phyloP scores from a whole-genome alignment of 495 filamentous ascomycete genomes.

The Geopyxis carbonaria region DNA sequence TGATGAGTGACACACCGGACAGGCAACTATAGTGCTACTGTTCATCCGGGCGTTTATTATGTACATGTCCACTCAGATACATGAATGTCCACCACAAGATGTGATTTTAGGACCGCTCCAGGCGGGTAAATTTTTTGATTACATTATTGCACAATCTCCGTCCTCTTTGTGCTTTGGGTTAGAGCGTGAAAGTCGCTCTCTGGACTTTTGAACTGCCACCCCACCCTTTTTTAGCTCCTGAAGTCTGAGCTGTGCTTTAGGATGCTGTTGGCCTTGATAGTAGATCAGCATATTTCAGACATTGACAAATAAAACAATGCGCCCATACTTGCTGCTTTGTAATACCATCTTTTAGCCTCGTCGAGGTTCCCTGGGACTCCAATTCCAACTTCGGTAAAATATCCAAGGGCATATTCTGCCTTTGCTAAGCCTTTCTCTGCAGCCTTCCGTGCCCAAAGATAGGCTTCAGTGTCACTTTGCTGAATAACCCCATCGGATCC shows the following conservation, averaged over 20 bases:
- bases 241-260: slow-evolving; percentile 76
- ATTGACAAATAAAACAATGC: slow-evolving; percentile 2
- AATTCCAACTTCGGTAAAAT: slow-evolving; percentile 91
- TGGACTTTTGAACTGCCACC: slow-evolving; percentile 42
- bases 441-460: slow-evolving; percentile 90
- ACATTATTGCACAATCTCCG: slow-evolving; percentile 75
- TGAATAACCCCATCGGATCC: slow-evolving; percentile 72
- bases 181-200: slow-evolving; percentile 67
- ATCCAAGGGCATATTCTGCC: slow-evolving; percentile 95
- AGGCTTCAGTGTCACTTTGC: slow-evolving; percentile 90
- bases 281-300: slow-evolving; percentile 1
- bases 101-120: background rate
- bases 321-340: slow-evolving; percentile 83
- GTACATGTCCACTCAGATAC: too few species aligned
- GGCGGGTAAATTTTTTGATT: slow-evolving; percentile 7
- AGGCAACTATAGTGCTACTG: too few species aligned
- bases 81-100: too few species aligned
- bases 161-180: slow-evolving; percentile 72
- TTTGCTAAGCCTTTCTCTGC: slow-evolving; percentile 70
- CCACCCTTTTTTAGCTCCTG: slow-evolving; percentile 79
- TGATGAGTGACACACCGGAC: too few species aligned
- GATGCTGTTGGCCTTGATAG: slow-evolving; percentile 68
- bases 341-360: slow-evolving; percentile 96
- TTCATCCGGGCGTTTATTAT: too few species aligned
- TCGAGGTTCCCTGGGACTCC: slow-evolving; percentile 73